Percentiles rank a stretch among this genome's conserved stretches.
Conservation (phyloP, 768 basidiomycete species). For the Tricholoma matsutake region DNA sequence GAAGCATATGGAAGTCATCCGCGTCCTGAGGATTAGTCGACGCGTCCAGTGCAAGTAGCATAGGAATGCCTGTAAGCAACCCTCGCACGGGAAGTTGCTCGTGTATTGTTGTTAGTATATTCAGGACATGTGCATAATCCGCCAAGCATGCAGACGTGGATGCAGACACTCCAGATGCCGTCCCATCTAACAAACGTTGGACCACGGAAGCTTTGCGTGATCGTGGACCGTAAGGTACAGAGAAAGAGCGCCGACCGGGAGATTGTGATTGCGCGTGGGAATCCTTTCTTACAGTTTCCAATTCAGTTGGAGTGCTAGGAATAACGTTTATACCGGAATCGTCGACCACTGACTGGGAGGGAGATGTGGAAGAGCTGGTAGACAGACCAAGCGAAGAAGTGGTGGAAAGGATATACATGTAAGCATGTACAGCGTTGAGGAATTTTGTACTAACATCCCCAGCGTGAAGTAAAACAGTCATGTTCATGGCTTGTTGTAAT, state of each 20-base stretch:
- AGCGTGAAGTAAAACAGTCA: slow-evolving; percentile 46
- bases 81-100: slow-evolving; percentile 73
- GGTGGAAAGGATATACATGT: slow-evolving; percentile 75
- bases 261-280: slow-evolving; percentile 30
- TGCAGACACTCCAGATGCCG: slow-evolving; percentile 39
- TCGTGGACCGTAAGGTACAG: slow-evolving; percentile 42
- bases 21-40: slow-evolving; percentile 43
- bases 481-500: slow-evolving; percentile 41
- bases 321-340: slow-evolving; percentile 29
- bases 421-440: slow-evolving; percentile 77
- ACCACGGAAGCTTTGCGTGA: slow-evolving; percentile 57
- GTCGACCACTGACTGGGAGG: slow-evolving; percentile 30
- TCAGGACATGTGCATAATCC: slow-evolving; percentile 72
- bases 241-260: slow-evolving; percentile 45
- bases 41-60: slow-evolving; percentile 74
- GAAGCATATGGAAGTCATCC: slow-evolving; percentile 34
- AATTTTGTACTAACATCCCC: slow-evolving; percentile 69
- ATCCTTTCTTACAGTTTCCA: slow-evolving; percentile 23
- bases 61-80: slow-evolving; percentile 75
- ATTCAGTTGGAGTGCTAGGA: slow-evolving; percentile 29
- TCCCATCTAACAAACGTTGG: slow-evolving; percentile 48
- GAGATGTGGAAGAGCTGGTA: slow-evolving; percentile 38
- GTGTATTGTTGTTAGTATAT: slow-evolving; percentile 65
- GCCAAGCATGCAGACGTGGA: slow-evolving; percentile 58
- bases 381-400: slow-evolving; percentile 57